phyloP scores from a whole-genome alignment of 257 asterid species.

The Schizonepeta tenuifolia region DNA sequence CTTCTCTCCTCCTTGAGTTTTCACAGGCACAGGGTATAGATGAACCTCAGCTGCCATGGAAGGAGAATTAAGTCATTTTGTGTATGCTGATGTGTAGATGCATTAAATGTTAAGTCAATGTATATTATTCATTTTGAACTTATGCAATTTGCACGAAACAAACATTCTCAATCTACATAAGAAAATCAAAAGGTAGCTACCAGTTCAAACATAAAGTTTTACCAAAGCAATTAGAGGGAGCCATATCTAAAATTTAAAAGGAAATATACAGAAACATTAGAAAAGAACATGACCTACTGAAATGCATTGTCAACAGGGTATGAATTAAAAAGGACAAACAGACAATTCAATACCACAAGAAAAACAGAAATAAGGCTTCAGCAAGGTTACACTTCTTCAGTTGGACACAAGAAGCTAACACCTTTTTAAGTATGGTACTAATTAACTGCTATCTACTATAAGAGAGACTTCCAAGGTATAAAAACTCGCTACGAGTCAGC shows the following conservation, averaged over 20 bases:
- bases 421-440: not conserved
- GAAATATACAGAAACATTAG: not conserved
- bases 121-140: not conserved
- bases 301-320: not conserved
- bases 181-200: not conserved
- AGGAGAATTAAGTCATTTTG: slow-evolving; percentile 10
- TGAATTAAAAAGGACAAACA: not conserved
- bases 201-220: slow-evolving; percentile 14
- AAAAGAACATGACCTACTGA: not conserved
- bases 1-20: slow-evolving; percentile 85
- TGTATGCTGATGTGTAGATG: not conserved
- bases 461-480: not conserved
- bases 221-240: slow-evolving; percentile 4
- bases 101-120: not conserved
- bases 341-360: too few species aligned
- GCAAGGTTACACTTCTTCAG: not conserved
- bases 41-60: slow-evolving; percentile 68
- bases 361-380: too few species aligned
- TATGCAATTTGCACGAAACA: slow-evolving; percentile 6
- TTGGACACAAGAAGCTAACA: not conserved
- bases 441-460: not conserved
- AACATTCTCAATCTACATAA: not conserved
- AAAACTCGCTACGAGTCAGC: not conserved
- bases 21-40: slow-evolving; percentile 90
- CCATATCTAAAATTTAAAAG: not conserved